These are phyloP conservation scores for Botrytis squamosa DNA, from an alignment of 2,329 filamentous ascomycete species.

Conservation along the genomic window DNA sequence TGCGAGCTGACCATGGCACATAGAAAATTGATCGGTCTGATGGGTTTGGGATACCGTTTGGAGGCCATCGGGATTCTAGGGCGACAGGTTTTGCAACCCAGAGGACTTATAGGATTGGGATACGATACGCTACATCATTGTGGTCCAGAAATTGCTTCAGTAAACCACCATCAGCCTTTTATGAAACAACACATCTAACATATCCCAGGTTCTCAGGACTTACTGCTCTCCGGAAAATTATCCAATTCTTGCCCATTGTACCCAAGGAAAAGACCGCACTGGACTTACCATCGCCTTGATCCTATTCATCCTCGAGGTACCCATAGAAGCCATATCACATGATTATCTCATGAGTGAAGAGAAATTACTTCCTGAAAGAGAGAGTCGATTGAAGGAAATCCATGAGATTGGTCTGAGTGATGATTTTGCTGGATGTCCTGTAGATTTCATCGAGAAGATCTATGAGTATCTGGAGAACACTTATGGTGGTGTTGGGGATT, in stretches of 20 bases:
- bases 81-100: conserved; percentile 66
- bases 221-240: conserved; percentile 50
- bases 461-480: conserved; percentile 54
- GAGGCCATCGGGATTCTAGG: conserved; percentile 69
- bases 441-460: conserved; percentile 61
- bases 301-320: conserved; percentile 61
- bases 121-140: conserved; percentile 69
- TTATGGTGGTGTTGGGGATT: conserved; percentile 66
- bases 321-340: conserved; percentile 58
- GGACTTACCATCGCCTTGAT: conserved; percentile 69
- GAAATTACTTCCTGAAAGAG: conserved; percentile 60
- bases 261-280: conserved; percentile 84
- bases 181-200: background rate
- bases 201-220: conserved; percentile 47
- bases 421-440: conserved; percentile 68
- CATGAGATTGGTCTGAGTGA: conserved; percentile 66
- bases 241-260: conserved; percentile 76
- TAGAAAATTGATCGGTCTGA: conserved; percentile 61
- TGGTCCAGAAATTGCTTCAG: conserved; percentile 39
- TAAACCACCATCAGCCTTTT: background rate
- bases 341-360: conserved; percentile 71
- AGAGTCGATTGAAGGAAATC: conserved; percentile 66
- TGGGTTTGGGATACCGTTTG: conserved; percentile 64
- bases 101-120: conserved; percentile 69
- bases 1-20: background rate